Conservation (phyloP, 257 asterid genomes). For the Nicotiana noctiflora region DNA sequence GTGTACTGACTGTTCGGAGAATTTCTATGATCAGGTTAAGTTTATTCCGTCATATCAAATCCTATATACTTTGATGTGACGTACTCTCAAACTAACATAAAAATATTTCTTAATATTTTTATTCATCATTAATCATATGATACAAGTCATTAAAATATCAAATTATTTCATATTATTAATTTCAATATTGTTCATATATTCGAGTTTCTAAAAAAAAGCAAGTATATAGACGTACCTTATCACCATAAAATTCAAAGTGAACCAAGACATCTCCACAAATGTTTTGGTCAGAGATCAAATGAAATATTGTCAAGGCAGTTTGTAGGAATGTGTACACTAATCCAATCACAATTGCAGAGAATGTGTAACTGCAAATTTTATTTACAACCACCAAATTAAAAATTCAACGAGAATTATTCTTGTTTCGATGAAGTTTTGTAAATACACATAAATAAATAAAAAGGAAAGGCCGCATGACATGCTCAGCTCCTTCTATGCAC, state of each 20-base stretch:
- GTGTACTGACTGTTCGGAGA: too few species aligned
- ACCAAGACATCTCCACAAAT: neutral
- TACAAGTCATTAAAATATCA: too few species aligned
- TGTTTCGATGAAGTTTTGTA: neutral
- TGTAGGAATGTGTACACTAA: neutral
- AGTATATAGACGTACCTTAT: neutral
- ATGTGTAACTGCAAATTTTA: neutral
- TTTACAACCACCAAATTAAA: neutral
- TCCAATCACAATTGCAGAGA: neutral
- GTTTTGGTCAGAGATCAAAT: neutral
- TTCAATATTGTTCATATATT: too few species aligned
- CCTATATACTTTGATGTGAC: too few species aligned
- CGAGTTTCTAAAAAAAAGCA: neutral
- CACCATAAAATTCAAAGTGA: constrained; percentile 2
- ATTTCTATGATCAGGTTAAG: too few species aligned
- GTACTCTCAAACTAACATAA: too few species aligned
- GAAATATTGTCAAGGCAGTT: neutral
- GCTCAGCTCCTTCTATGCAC: too few species aligned
- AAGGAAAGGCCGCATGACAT: too few species aligned
- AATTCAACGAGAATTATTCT: neutral
- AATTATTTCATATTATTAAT: too few species aligned
- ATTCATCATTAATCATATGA: too few species aligned
- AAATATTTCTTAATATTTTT: too few species aligned
- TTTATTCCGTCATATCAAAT: too few species aligned
- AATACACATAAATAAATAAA: neutral